Percentiles rank a stretch among this genome's conserved stretches.
These are phyloP conservation scores for Clarireedia sp. DNA, from an alignment of 2,329 filamentous ascomycete genomes.

Conservation along the genomic window DNA sequence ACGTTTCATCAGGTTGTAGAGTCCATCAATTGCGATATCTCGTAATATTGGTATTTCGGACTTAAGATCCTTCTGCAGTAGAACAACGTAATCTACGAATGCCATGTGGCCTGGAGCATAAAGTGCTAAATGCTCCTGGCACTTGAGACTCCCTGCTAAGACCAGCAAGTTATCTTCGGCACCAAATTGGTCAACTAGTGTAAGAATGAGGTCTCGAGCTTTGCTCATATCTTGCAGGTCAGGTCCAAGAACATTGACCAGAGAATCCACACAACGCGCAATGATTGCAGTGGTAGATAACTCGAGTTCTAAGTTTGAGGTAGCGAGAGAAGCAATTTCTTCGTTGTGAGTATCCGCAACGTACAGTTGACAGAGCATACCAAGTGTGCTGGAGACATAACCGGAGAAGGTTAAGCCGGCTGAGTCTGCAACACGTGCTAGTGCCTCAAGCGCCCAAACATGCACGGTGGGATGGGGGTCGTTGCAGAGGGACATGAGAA, in stretches of 20 bases:
- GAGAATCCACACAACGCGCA: slow-evolving; percentile 82
- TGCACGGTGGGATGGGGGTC: slow-evolving; percentile 94
- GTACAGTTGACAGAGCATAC: slow-evolving; percentile 90
- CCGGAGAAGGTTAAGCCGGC: slow-evolving; percentile 86
- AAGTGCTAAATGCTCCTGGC: slow-evolving; percentile 82
- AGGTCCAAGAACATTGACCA: slow-evolving; percentile 92
- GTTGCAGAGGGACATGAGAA: slow-evolving; percentile 94
- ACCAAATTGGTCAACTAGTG: slow-evolving; percentile 74
- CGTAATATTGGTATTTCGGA: slow-evolving; percentile 62
- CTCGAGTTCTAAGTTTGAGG: slow-evolving; percentile 85
- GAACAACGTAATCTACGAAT: slow-evolving; percentile 73
- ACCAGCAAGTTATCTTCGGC: slow-evolving; percentile 64
- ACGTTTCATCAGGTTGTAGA: slow-evolving; percentile 93
- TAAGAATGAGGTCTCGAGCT: slow-evolving; percentile 85
- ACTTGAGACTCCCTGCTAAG: slow-evolving; percentile 69
- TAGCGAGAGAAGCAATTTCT: slow-evolving; percentile 69
- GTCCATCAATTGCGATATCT: slow-evolving; percentile 74
- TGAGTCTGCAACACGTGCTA: slow-evolving; percentile 81
- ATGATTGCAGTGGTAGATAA: slow-evolving; percentile 75
- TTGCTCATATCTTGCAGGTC: slow-evolving; percentile 90
- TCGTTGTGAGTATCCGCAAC: slow-evolving; percentile 85
- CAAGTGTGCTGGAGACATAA: slow-evolving; percentile 83
- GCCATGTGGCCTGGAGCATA: slow-evolving; percentile 86
- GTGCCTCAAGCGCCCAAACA: slow-evolving; percentile 88
- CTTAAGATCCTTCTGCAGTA: slow-evolving; percentile 69